Conservation (phyloP, 495 filamentous ascomycete genomes). For the Tuber borchii region DNA sequence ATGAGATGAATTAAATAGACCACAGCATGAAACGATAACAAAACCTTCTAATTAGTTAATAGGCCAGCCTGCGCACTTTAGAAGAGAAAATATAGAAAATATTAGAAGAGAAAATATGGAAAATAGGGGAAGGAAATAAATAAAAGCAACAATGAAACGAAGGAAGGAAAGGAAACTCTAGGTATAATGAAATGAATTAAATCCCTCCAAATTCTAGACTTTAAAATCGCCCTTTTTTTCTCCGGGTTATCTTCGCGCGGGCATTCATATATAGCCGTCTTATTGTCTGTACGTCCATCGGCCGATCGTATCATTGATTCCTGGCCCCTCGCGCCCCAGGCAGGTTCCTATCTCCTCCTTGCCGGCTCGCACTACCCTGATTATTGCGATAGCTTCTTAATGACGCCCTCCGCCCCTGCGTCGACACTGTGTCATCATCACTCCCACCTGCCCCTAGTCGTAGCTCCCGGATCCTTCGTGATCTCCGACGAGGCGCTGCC, state of each 20-base stretch:
- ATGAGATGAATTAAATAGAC: not conserved
- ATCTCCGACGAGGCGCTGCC: not conserved
- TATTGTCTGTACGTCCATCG: not conserved
- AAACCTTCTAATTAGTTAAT: not conserved
- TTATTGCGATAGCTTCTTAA: slow-evolving; percentile 2
- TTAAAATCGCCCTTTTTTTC: not conserved
- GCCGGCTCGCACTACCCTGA: slow-evolving; percentile 5
- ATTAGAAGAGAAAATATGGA: not conserved
- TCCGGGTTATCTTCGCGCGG: not conserved
- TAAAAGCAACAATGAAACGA: not conserved
- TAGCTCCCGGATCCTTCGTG: not conserved
- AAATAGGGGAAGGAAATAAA: not conserved
- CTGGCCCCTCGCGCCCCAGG: not conserved
- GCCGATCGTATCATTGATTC: not conserved
- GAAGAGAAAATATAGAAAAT: not conserved
- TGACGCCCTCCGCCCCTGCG: not conserved
- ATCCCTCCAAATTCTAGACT: not conserved
- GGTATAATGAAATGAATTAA: not conserved
- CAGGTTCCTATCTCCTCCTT: not conserved
- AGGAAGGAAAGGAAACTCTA: not conserved
- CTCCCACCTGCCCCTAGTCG: not conserved
- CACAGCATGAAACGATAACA: not conserved
- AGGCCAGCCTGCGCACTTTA: not conserved
- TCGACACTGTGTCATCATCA: not conserved
- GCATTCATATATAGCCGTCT: not conserved